Evolutionary conservation across 2,329 filamentous ascomycete species (phyloP).

Genomic region (Aspergillus novoparasiticus): DNA sequence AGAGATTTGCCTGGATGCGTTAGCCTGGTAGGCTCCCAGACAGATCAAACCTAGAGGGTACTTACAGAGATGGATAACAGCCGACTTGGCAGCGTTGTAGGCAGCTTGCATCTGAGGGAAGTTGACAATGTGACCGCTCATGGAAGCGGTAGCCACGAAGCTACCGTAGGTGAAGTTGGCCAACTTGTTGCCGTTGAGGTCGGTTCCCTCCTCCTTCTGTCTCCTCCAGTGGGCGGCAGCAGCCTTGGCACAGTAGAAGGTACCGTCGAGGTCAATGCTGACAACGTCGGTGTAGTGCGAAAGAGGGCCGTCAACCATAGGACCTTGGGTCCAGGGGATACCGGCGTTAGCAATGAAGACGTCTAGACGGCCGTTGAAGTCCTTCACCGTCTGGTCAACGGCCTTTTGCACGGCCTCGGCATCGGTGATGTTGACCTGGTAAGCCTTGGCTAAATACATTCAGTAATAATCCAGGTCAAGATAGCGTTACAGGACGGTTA

Average conservation of each 20-base stretch:
- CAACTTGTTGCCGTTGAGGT: conserved; percentile 62
- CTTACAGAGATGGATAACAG: conserved; percentile 52
- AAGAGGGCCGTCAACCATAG: conserved; percentile 66
- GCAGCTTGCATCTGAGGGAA: conserved; percentile 73
- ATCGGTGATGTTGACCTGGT: conserved; percentile 51
- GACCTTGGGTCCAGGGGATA: conserved; percentile 70
- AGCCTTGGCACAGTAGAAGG: conserved; percentile 74
- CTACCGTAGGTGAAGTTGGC: conserved; percentile 65
- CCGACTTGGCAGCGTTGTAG: conserved; percentile 74
- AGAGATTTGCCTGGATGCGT: conserved; percentile 62
- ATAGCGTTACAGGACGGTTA: background rate
- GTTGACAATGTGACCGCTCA: conserved; percentile 78
- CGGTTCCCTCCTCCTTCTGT: conserved; percentile 69
- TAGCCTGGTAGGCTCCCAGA: conserved; percentile 42
- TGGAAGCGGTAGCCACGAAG: conserved; percentile 77
- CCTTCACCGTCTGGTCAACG: conserved; percentile 50
- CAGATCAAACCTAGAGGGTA: conserved; percentile 1
- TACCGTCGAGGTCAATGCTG: conserved; percentile 72
- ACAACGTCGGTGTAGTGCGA: conserved; percentile 69
- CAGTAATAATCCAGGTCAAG: background rate
- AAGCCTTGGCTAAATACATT: conserved; percentile 47
- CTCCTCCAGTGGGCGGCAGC: conserved; percentile 70
- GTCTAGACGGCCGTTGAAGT: conserved; percentile 75
- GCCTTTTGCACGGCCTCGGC: conserved; percentile 44
- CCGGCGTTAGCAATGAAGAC: conserved; percentile 80